phyloP scores from a whole-genome alignment of 1,284 basidiomycete genomes.

The Tilletia setariae region DNA sequence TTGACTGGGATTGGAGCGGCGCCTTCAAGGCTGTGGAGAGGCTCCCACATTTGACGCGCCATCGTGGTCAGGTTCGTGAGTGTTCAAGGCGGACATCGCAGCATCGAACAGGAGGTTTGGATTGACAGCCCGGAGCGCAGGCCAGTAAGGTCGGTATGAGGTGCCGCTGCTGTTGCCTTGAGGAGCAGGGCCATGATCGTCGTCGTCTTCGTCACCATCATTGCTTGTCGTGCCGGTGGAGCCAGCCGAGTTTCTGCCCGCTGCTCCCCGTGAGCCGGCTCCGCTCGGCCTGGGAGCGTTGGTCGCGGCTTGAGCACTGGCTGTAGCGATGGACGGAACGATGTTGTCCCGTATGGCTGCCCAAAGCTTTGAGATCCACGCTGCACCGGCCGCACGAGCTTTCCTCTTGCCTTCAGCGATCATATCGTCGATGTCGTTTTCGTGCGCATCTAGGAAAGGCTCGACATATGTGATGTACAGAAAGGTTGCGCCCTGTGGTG shows the following conservation, averaged over 20 bases:
- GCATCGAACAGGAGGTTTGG: conserved; percentile 9
- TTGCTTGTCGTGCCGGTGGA: neutral
- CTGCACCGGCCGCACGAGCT: conserved; percentile 1
- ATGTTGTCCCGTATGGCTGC: conserved; percentile 6
- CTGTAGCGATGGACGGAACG: conserved; percentile 6
- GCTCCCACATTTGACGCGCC: no score
- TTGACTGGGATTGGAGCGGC: neutral
- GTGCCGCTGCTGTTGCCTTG: neutral
- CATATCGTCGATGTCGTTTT: conserved; percentile 73
- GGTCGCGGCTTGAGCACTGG: neutral
- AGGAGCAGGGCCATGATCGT: neutral
- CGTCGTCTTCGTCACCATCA: neutral
- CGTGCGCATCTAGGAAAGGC: conserved; percentile 73
- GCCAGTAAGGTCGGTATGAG: conserved; percentile 9
- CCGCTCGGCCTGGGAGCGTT: neutral
- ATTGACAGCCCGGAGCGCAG: neutral
- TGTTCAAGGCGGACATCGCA: conserved; percentile 1
- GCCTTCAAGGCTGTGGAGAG: neutral
- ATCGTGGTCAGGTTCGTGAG: neutral
- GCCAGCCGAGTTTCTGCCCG: neutral
- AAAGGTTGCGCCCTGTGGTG: conserved; percentile 67
- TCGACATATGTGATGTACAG: conserved; percentile 72
- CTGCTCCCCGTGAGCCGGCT: neutral
- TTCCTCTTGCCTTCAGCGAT: conserved; percentile 59
- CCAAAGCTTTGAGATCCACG: neutral